Evolutionary conservation across 495 filamentous ascomycete species (phyloP).

Genomic region (Penicillium steckii): DNA sequence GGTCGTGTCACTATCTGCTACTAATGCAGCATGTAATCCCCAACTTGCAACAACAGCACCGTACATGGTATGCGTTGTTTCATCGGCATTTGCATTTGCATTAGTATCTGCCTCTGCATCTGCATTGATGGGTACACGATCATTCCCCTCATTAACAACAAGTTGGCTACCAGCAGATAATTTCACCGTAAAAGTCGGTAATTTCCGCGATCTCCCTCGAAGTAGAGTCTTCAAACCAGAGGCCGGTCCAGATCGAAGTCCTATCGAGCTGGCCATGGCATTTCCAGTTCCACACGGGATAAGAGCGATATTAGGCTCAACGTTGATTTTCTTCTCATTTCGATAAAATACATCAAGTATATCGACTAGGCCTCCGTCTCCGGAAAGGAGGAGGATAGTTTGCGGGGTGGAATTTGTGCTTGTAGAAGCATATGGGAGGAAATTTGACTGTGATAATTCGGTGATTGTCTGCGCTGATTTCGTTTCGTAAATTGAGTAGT

Average conservation of each 20-base stretch:
- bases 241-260: constrained; percentile 28
- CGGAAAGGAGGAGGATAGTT: constrained; percentile 74
- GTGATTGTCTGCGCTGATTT: constrained; percentile 56
- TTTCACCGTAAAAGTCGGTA: constrained; percentile 51
- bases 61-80: constrained; percentile 40
- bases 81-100: constrained; percentile 8
- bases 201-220: constrained; percentile 47
- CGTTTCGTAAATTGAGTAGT: constrained; percentile 56
- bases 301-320: constrained; percentile 57
- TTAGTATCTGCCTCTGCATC: constrained; percentile 8
- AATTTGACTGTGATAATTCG: constrained; percentile 52
- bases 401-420: constrained; percentile 47
- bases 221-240: constrained; percentile 40
- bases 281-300: constrained; percentile 87
- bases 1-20: constrained; percentile 81
- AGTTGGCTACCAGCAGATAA: constrained; percentile 65
- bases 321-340: constrained; percentile 4
- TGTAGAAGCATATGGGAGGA: constrained; percentile 48
- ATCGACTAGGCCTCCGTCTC: constrained; percentile 83
- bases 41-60: constrained; percentile 86
- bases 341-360: constrained; percentile 63
- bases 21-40: constrained; percentile 82
- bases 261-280: constrained; percentile 73
- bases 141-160: constrained; percentile 37
- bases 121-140: constrained; percentile 17